Conservation (phyloP, 1,284 basidiomycete species). For the Microbotryum scabiosae region DNA sequence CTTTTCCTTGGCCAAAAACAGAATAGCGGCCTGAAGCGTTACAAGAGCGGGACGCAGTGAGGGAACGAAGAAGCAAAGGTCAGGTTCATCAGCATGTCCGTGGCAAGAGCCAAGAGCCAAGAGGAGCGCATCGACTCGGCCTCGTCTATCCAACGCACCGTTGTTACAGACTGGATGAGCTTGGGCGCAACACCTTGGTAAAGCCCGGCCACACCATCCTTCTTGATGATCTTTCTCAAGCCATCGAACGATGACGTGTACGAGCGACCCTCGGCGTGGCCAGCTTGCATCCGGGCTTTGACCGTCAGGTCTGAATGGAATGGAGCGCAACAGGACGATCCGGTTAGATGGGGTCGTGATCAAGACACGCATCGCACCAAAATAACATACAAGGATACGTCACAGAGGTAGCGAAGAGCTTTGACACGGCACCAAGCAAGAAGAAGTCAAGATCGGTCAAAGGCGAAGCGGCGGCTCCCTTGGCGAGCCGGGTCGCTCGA, state of each 20-base stretch:
- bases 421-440: constrained; percentile 75
- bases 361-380: neutral
- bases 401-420: constrained; percentile 35
- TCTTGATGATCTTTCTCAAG: constrained; percentile 44
- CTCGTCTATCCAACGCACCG: constrained; percentile 27
- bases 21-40: constrained; percentile 26
- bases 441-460: constrained; percentile 82
- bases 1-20: constrained; percentile 35
- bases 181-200: constrained; percentile 82
- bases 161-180: constrained; percentile 68
- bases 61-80: too few species aligned
- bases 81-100: too few species aligned
- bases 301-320: constrained; percentile 52
- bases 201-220: constrained; percentile 69
- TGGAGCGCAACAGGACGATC: constrained; percentile 4
- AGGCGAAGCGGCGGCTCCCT: constrained; percentile 44
- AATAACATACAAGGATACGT: constrained; percentile 35
- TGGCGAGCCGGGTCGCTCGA: constrained; percentile 42
- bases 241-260: constrained; percentile 67
- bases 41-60: too few species aligned
- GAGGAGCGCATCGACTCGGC: too few species aligned
- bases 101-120: too few species aligned
- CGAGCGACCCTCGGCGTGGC: constrained; percentile 52
- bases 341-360: neutral
- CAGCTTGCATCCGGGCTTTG: constrained; percentile 73